Conservation (phyloP, 345 rosid genomes). For the Trapa bicornis region DNA sequence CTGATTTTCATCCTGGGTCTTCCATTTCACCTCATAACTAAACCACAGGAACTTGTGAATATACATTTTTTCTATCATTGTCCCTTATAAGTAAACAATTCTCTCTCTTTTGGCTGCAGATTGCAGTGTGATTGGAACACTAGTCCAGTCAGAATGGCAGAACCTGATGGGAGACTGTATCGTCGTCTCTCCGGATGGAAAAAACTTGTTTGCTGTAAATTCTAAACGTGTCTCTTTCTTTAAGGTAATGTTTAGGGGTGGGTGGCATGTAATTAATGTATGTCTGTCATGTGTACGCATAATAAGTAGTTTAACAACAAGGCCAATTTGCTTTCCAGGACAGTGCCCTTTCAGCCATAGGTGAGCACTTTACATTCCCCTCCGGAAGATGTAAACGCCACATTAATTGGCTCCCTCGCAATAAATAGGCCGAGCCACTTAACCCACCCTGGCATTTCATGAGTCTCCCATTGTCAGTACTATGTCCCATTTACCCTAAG, state of each 20-base stretch:
- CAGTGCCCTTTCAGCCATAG: neutral
- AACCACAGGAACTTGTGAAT: no score
- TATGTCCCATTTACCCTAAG: no score
- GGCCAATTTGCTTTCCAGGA: neutral
- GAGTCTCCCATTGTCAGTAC: no score
- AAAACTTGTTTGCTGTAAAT: slow-evolving; percentile 26
- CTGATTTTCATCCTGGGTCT: no score
- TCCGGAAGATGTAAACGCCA: neutral
- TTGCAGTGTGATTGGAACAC: slow-evolving; percentile 28
- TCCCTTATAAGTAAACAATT: no score
- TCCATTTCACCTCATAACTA: no score
- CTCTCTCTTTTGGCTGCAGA: slow-evolving; percentile 7
- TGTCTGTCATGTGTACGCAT: neutral
- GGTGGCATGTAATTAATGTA: neutral
- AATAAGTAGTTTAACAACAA: neutral
- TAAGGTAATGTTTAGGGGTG: slow-evolving; percentile 1
- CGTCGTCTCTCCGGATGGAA: slow-evolving; percentile 19
- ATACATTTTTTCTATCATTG: no score
- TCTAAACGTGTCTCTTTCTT: slow-evolving; percentile 10
- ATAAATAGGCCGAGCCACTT: no score
- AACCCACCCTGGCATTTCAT: no score
- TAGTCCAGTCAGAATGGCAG: slow-evolving; percentile 34
- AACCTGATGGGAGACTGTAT: slow-evolving; percentile 11
- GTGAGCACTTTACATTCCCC: neutral
- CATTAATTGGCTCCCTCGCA: no score